Percentiles rank a stretch among this genome's conserved stretches.
These are phyloP conservation scores for Aspergillus quadrilineatus DNA, from an alignment of 2,329 filamentous ascomycete genomes.

Conservation along the genomic window DNA sequence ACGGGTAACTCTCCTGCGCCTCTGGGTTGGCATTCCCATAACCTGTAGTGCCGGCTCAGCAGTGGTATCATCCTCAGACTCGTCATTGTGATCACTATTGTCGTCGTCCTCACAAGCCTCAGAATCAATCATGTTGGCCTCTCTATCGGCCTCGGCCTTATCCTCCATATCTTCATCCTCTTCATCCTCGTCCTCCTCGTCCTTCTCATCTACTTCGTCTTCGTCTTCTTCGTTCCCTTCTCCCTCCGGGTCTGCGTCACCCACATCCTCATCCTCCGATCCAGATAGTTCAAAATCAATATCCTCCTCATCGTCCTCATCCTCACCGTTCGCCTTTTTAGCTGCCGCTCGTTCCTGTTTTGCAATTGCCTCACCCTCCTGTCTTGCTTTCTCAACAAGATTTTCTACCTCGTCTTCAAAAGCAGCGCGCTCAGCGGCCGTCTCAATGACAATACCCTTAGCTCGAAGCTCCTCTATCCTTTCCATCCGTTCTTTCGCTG, in stretches of 20 bases:
- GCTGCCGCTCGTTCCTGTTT: conserved; percentile 71
- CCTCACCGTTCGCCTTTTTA: conserved; percentile 58
- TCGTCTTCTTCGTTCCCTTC: too few species aligned
- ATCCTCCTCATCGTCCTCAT: conserved; percentile 37
- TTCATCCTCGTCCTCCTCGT: conserved; percentile 14
- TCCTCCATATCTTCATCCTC: conserved; percentile 17
- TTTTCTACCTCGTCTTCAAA: conserved; percentile 84
- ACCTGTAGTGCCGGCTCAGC: conserved; percentile 43
- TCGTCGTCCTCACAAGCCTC: conserved; percentile 39
- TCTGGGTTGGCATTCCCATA: conserved; percentile 46
- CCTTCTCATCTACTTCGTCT: background rate
- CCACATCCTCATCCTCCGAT: conserved; percentile 46
- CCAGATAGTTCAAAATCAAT: conserved; percentile 47
- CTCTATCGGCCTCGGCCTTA: conserved; percentile 17
- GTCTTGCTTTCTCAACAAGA: conserved; percentile 77
- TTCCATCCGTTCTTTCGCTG: conserved; percentile 71
- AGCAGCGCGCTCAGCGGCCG: conserved; percentile 78
- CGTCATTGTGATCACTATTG: conserved; percentile 42
- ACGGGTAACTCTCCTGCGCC: conserved; percentile 53
- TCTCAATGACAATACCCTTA: conserved; percentile 79
- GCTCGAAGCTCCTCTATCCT: conserved; percentile 73
- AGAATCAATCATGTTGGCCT: conserved; percentile 25
- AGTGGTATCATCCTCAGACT: conserved; percentile 32
- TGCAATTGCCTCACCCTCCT: conserved; percentile 76
- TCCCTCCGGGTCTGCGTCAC: conserved; percentile 33